Conservation (phyloP, 192 early-diverging fungal species). For the Diversispora eburnea region DNA sequence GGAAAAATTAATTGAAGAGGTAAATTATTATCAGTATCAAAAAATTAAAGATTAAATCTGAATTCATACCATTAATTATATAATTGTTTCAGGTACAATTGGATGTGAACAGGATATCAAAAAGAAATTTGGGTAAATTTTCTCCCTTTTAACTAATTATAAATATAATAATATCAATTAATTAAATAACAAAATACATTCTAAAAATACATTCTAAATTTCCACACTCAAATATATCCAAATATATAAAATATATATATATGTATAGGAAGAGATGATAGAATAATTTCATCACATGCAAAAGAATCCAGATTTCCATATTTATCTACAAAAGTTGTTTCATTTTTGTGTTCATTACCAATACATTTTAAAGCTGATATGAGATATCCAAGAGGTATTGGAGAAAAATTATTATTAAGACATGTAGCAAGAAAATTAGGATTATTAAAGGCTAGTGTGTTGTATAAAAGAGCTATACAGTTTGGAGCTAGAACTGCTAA, state of each 20-base stretch:
- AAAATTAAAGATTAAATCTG: not conserved
- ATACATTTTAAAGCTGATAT: slow-evolving; percentile 80
- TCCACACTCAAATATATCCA: not conserved
- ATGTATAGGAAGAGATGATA: slow-evolving; percentile 77
- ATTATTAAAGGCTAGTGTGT: slow-evolving; percentile 54
- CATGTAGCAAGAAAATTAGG: slow-evolving; percentile 70
- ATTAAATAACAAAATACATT: slow-evolving; percentile 5
- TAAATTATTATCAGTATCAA: slow-evolving; percentile 6
- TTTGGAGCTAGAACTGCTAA: slow-evolving; percentile 96
- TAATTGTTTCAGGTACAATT: slow-evolving; percentile 56
- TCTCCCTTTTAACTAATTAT: not conserved
- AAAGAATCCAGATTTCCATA: slow-evolving; percentile 89
- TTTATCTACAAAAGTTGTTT: slow-evolving; percentile 67
- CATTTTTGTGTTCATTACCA: slow-evolving; percentile 60
- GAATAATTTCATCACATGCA: slow-evolving; percentile 82
- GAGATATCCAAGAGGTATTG: slow-evolving; percentile 73
- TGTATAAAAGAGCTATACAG: slow-evolving; percentile 94
- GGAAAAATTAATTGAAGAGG: slow-evolving; percentile 64
- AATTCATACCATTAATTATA: not conserved
- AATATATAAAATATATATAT: too few relatives aligned
- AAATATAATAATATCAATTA: not conserved
- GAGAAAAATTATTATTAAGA: slow-evolving; percentile 87
- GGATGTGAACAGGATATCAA: slow-evolving; percentile 81
- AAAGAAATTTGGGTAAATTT: slow-evolving; percentile 69
- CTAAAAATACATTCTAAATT: not conserved